These are phyloP conservation scores for Verticillium longisporum DNA, from an alignment of 2,329 filamentous ascomycete species.

Conservation along the genomic window DNA sequence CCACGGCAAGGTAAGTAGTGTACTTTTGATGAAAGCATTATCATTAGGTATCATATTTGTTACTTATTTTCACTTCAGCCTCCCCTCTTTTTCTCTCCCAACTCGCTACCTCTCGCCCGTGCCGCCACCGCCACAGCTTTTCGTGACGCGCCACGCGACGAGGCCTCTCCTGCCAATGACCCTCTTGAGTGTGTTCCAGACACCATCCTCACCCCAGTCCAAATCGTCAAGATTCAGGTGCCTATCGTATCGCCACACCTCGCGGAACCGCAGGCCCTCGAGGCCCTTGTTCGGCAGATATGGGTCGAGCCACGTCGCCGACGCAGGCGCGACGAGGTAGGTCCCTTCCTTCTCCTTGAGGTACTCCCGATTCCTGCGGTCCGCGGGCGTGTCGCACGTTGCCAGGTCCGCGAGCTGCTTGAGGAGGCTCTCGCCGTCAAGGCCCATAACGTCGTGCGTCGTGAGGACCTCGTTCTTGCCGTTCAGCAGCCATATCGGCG, in stretches of 20 bases:
- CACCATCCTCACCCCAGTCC: constrained; percentile 70
- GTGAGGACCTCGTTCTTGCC: constrained; percentile 66
- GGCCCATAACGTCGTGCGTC: constrained; percentile 69
- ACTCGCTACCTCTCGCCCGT: background rate
- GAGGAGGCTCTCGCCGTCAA: constrained; percentile 54
- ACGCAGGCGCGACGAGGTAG: constrained; percentile 67
- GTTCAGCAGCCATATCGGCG: constrained; percentile 73
- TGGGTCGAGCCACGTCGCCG: constrained; percentile 61
- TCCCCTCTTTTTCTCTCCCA: background rate
- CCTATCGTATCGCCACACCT: constrained; percentile 60
- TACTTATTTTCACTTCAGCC: background rate
- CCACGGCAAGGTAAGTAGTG: too few species aligned
- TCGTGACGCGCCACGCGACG: constrained; percentile 58
- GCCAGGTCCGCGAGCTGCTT: constrained; percentile 51
- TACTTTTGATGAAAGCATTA: background rate
- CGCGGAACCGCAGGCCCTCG: constrained; percentile 55
- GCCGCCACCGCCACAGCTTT: constrained; percentile 36
- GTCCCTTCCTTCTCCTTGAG: constrained; percentile 56
- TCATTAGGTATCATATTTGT: background rate
- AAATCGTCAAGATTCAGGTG: constrained; percentile 77
- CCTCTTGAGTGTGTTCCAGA: constrained; percentile 62
- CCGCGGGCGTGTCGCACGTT: constrained; percentile 54
- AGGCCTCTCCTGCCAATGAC: constrained; percentile 60
- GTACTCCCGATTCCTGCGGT: constrained; percentile 48
- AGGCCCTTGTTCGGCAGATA: constrained; percentile 54